Evolutionary conservation across 2,329 filamentous ascomycete genomes (phyloP), one percentile per base, ranked within the genome.

Genomic region (Penicillium sp.): DNA sequence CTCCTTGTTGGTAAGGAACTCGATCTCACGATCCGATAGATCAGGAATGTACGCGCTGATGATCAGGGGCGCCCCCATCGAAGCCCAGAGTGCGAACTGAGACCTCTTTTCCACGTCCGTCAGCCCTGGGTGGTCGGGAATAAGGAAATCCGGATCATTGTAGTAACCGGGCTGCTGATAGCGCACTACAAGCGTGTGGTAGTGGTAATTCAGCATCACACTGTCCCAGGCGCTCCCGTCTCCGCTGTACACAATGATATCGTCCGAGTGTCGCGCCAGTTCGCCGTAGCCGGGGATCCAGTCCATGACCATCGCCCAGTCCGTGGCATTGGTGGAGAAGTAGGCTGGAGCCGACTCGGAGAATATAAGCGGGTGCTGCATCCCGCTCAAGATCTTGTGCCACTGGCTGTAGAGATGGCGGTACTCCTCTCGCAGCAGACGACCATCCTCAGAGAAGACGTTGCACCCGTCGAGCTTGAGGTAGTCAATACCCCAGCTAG

Each of bases 1-100:
- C 13, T 73, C 71, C 47, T 66, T 63, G 51, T 78, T 78, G 3
- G 65, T 72, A 4, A 78, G 64, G 33, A 70, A 71, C 7, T 63
- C 57, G 7, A 76, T 47, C 10, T 72, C 71, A 3, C 69, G 67
- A 4, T 63, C 54, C 4, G 63, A 64, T 5, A 76, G 58, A 4
- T 45, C 68, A 1, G 74, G 70, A 7, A 78, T 69, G 52, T 74
- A 71, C 1, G 75, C 72, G 47, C 79, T 78, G 43, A 81, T 78
- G 36, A 81, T 71, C 12, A 82, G 54, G 1, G 78, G 78, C 9
- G 72, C 74, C 45, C 76, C 78, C 48, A 80, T 70, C 1, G 76
- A 77, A 0, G 76, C 75, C 79, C 79, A 82, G n/a, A 81, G 62
- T 1, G 74, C 74, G 46, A 81, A 81, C 44, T 81, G 79, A 1